Evolutionary conservation across 495 filamentous ascomycete species (phyloP).

Genomic region (Penicillium lagena): DNA sequence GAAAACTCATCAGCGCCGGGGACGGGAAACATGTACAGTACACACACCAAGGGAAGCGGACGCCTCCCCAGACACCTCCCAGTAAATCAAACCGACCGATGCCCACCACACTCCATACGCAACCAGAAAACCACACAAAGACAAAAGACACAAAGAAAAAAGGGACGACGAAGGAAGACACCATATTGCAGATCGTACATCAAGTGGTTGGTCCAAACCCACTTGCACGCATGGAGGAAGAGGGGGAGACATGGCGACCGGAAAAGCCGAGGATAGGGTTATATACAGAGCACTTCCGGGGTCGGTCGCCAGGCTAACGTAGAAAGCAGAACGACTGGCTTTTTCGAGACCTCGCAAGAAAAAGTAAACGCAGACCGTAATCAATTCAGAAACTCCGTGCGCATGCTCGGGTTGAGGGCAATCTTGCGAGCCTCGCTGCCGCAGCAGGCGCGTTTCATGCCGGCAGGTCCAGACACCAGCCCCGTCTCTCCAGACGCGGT

Average conservation of each 20-base stretch:
- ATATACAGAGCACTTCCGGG: constrained; percentile 12
- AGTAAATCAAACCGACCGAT: constrained; percentile 22
- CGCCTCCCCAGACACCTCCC: constrained; percentile 4
- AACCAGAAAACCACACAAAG: constrained; percentile 12
- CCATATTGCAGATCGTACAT: constrained; percentile 35
- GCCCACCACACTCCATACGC: constrained; percentile 32
- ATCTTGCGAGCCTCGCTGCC: constrained; percentile 38
- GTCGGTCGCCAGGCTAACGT: constrained; percentile 2
- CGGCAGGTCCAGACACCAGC: constrained; percentile 31
- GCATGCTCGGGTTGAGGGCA: constrained; percentile 30
- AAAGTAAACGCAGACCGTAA: constrained; percentile 11
- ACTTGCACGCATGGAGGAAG: too few relatives aligned
- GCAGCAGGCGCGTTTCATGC: constrained; percentile 44
- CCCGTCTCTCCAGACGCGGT: constrained; percentile 14
- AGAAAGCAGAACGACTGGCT: constrained; percentile 10
- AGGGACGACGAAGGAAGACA: constrained; percentile 10
- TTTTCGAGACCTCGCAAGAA: constrained; percentile 19
- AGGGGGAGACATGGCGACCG: too few relatives aligned
- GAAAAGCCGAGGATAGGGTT: background rate
- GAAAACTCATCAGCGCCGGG: too few relatives aligned
- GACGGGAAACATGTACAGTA: too few relatives aligned
- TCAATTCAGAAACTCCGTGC: constrained; percentile 31
- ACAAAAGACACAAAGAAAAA: constrained; percentile 9
- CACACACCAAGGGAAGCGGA: too few relatives aligned
- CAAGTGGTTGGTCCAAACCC: too few relatives aligned